Base-by-base conservation (phyloP, 176 grass and related monocot species). In the Phoenix roebelenii region DNA sequence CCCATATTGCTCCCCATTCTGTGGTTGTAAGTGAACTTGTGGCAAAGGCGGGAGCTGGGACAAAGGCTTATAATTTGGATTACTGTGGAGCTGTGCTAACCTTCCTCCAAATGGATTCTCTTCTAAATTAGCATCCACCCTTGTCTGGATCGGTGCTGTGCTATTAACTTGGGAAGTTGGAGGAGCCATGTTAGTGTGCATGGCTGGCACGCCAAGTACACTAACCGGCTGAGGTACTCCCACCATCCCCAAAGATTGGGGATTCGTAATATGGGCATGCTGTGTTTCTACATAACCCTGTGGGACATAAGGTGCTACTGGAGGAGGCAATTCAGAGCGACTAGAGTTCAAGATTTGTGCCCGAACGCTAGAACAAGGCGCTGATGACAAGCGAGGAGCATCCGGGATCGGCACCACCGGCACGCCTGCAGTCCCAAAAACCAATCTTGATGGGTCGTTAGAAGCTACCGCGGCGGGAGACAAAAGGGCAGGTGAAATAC, bases 1-100 rank as follows among this genome's bases (percentile, higher is more conserved):
- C 69, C 76, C 80, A 76, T 83, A 75, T 23, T 61, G 67, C 20
- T 72, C 71, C 50, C 30, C 56, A 63, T 51, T 65, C 3, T 62
- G 79, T 39, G 83, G 66, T 53, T 88, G 88, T 59, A 99, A 76
- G 75, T 93, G 85, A 25, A 84, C 65, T 7, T 88, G 94, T 3
- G 94, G 88, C 49, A 99, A 84, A 50, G 94, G 94, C 14, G 94
- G 94, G 28, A 99, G 77, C 83, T 98, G 87, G 3, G 93, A 97
- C 16, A 97, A 70, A 7, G 94, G 94, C 74, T 98, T 25, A 44
- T 44, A 44, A 57, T 68, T 99, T 26, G 77, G 57, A 68, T 99
- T 88, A 4, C 19, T 39, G 23, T 68, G 71, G 18, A 51, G 59
- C 59, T 72, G 85, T 24, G 58, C 49, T 60, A 26, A 25, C 56